These are phyloP conservation scores for Mikania micrantha DNA, from an alignment of 129 eudicot genomes.

Conservation along the genomic window DNA sequence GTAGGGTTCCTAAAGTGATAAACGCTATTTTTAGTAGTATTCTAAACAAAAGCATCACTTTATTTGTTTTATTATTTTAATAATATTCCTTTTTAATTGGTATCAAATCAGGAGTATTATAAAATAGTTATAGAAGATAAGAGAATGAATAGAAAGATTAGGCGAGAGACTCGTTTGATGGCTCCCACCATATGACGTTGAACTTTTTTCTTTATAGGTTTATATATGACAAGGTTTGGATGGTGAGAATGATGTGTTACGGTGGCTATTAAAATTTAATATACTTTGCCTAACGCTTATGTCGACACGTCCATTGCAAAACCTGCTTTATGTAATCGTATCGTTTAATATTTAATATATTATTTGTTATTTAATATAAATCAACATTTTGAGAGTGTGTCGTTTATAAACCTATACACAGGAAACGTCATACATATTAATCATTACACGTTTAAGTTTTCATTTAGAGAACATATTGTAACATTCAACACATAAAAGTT, in stretches of 20 bases:
- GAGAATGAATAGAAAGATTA: constrained; percentile 10
- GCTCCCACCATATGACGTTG: constrained; percentile 32
- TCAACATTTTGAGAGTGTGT: too few relatives aligned
- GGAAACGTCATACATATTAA: too few relatives aligned
- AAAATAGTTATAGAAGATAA: constrained; percentile 15
- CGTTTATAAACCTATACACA: too few relatives aligned
- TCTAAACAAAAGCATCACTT: background rate
- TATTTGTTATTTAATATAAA: too few relatives aligned
- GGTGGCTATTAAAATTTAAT: constrained; percentile 9
- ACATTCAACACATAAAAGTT: too few relatives aligned
- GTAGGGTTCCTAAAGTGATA: too few relatives aligned
- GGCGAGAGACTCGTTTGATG: constrained; percentile 19
- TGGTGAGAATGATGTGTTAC: constrained; percentile 9
- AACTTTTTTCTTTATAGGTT: background rate
- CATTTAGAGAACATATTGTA: too few relatives aligned
- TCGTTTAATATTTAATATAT: too few relatives aligned
- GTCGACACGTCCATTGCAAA: constrained; percentile 20
- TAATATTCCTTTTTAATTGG: background rate
- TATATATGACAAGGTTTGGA: constrained; percentile 17
- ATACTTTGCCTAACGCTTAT: background rate
- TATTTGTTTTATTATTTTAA: too few relatives aligned
- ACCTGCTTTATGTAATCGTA: constrained; percentile 1
- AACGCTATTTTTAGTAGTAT: background rate
- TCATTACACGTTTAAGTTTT: too few relatives aligned
- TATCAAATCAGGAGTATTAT: constrained; percentile 8